phyloP scores from a whole-genome alignment of 1,139 yeast species.

The Ashbya aceris region DNA sequence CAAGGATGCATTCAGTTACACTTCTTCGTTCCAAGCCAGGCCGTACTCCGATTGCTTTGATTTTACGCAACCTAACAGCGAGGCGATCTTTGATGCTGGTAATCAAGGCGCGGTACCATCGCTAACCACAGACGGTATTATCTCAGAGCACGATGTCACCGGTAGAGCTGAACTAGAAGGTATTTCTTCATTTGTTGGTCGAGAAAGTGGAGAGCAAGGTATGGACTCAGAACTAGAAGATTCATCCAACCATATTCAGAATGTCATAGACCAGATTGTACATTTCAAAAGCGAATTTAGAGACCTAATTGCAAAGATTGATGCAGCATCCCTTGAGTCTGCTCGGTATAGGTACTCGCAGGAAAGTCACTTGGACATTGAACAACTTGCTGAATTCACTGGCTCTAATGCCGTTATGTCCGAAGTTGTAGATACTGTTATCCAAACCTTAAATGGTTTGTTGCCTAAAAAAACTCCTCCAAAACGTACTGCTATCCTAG shows the following conservation, averaged over 20 bases:
- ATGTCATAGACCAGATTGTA: conserved; percentile 9
- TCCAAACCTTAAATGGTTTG: conserved; percentile 4
- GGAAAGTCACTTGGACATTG: background rate
- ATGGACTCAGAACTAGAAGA: background rate
- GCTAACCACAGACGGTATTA: too few species aligned
- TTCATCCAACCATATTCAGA: conserved; percentile 6
- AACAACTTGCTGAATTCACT: background rate
- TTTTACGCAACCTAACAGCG: conserved; percentile 11
- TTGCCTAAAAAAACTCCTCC: background rate
- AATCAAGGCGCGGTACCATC: too few species aligned
- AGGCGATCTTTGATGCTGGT: background rate
- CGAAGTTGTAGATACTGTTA: conserved; percentile 5
- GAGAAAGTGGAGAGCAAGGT: background rate
- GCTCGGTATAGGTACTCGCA: conserved; percentile 2
- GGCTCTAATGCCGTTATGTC: conserved; percentile 2
- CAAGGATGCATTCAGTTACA: conserved; percentile 12
- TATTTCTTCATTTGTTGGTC: too few species aligned
- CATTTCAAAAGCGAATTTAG: conserved; percentile 13
- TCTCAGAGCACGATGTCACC: too few species aligned
- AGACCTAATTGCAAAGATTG: conserved; percentile 14
- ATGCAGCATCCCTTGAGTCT: conserved; percentile 11
- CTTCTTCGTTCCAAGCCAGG: conserved; percentile 18
- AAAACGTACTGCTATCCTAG: background rate
- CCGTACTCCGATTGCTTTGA: conserved; percentile 23
- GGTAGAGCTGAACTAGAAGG: too few species aligned